Evolutionary conservation across 2,329 filamentous ascomycete species (phyloP).

Genomic region (Cordyceps javanica): DNA sequence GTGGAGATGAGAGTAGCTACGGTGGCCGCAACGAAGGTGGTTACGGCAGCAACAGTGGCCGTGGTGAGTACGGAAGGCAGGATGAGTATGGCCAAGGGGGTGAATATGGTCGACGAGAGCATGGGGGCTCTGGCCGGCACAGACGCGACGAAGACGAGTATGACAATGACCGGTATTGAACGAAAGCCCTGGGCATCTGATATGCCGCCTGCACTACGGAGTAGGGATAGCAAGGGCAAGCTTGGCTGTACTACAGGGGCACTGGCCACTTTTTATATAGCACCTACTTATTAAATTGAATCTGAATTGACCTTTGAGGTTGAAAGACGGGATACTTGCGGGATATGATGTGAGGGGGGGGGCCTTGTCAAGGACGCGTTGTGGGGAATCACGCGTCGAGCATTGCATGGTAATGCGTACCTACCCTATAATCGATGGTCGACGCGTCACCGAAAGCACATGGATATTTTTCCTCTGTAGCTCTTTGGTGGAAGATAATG

Average conservation of each 20-base stretch:
- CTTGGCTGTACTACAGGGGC: not conserved
- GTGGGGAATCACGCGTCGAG: too few species aligned
- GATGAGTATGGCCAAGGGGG: not conserved
- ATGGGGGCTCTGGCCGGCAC: not conserved
- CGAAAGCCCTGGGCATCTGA: not conserved
- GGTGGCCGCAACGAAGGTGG: not conserved
- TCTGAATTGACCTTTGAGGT: too few species aligned
- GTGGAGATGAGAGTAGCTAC: not conserved
- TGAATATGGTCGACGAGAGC: not conserved
- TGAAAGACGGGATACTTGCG: too few species aligned
- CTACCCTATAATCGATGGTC: too few species aligned
- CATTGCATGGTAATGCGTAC: too few species aligned
- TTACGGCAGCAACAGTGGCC: not conserved
- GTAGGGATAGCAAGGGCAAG: too few species aligned
- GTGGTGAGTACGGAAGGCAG: not conserved
- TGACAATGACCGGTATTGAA: slow-evolving; percentile 2
- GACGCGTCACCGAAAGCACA: too few species aligned
- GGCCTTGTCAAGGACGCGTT: too few species aligned
- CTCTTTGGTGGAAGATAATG: too few species aligned
- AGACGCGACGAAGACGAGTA: not conserved
- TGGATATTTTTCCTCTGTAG: too few species aligned
- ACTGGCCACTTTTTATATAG: not conserved
- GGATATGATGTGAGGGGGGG: too few species aligned
- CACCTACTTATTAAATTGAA: not conserved
- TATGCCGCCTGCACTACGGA: not conserved